Evolutionary conservation across 208 protist species (phyloP).

Genomic region (Borovskyia barvae): DNA sequence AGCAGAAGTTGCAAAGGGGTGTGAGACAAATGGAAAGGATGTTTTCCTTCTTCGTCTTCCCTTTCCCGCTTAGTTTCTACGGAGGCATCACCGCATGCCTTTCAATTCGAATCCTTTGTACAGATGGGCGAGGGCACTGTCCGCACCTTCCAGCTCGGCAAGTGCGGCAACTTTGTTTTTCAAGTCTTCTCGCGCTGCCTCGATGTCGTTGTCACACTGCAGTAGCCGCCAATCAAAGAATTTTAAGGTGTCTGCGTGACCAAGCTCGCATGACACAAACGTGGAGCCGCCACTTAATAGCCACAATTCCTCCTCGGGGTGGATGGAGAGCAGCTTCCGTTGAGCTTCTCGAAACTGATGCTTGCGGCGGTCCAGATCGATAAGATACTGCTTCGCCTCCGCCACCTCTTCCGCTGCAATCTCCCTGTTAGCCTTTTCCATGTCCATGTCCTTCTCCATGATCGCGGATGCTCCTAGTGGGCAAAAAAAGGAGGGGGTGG

Average conservation of each 20-base stretch:
- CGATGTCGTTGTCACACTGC: slow-evolving; percentile 61
- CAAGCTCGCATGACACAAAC: slow-evolving; percentile 75
- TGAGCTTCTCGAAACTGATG: slow-evolving; percentile 79
- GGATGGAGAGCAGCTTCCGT: slow-evolving; percentile 41
- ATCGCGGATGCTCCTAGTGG: not conserved
- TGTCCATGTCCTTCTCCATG: slow-evolving; percentile 26
- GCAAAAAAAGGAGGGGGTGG: not conserved
- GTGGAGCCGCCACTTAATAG: slow-evolving; percentile 75
- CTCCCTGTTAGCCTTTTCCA: slow-evolving; percentile 43
- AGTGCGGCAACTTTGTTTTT: slow-evolving; percentile 78
- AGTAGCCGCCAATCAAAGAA: slow-evolving; percentile 65
- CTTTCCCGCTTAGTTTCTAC: too few species aligned
- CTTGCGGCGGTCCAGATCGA: slow-evolving; percentile 76
- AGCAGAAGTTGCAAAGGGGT: too few species aligned
- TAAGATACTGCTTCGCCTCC: slow-evolving; percentile 63
- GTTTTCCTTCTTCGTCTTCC: too few species aligned
- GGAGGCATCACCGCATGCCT: slow-evolving; percentile 17
- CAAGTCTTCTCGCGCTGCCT: slow-evolving; percentile 52
- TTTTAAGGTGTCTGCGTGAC: slow-evolving; percentile 39
- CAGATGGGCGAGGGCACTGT: slow-evolving; percentile 61
- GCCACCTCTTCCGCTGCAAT: slow-evolving; percentile 59
- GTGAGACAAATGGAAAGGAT: too few species aligned
- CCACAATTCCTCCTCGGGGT: slow-evolving; percentile 57
- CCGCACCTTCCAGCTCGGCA: slow-evolving; percentile 74
- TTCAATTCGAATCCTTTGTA: slow-evolving; percentile 79